A percentile compares a stretch with the other conserved stretches of the same genome.
These are phyloP conservation scores for Aspergillus calidoustus DNA, from an alignment of 2,329 filamentous ascomycete species.

Conservation along the genomic window DNA sequence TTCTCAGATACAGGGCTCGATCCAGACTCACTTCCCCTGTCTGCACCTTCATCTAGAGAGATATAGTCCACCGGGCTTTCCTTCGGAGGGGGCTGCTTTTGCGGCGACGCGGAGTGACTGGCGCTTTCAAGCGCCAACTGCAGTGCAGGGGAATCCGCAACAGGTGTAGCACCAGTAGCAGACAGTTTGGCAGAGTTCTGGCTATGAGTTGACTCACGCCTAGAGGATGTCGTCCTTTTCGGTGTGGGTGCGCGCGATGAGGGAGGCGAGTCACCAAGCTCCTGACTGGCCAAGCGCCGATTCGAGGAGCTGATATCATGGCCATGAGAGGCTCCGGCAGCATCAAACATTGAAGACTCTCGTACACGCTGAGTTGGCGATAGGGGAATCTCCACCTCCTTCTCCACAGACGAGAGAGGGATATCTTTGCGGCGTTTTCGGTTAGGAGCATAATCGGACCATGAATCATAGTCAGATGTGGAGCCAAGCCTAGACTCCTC, in stretches of 20 bases:
- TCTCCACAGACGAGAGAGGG: constrained; percentile 35
- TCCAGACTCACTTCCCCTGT: constrained; percentile 1
- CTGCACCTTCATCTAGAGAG: constrained; percentile 1
- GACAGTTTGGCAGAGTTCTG: constrained; percentile 4
- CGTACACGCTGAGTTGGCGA: constrained; percentile 23
- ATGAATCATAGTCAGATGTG: neutral
- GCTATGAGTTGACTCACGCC: constrained; percentile 13
- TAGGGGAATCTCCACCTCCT: constrained; percentile 23
- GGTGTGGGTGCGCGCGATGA: constrained; percentile 13
- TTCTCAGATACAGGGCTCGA: neutral
- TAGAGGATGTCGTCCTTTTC: constrained; percentile 1
- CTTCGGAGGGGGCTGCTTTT: constrained; percentile 1
- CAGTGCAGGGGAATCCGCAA: constrained; percentile 9
- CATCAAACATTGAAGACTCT: constrained; percentile 4
- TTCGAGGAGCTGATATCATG: constrained; percentile 2
- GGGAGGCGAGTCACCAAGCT: constrained; percentile 31
- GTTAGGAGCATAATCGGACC: constrained; percentile 2
- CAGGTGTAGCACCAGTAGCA: neutral
- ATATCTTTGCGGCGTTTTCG: constrained; percentile 24
- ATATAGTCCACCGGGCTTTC: neutral
- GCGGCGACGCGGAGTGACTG: constrained; percentile 6
- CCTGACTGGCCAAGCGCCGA: constrained; percentile 31
- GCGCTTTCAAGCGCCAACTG: constrained; percentile 6
- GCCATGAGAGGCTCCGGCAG: neutral
- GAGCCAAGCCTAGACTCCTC: constrained; percentile 20